Conservation (phyloP, 176 grass and related monocot species). For the Oryza coarctata region DNA sequence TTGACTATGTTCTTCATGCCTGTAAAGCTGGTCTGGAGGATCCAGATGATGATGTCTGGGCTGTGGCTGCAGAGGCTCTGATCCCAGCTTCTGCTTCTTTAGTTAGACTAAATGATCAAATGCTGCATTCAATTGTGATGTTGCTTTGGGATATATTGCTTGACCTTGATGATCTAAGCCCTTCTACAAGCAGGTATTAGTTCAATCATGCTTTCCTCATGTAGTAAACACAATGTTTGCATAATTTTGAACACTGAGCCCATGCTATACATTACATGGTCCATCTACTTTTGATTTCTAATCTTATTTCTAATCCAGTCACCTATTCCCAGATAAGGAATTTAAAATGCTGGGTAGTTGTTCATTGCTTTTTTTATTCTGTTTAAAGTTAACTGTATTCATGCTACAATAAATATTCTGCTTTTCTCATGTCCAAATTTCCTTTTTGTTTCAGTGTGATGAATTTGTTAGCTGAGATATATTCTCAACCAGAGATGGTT, state of each 20-base stretch:
- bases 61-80: slow-evolving; percentile 94
- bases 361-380: neutral
- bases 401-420: slow-evolving; percentile 18
- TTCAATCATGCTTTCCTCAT: slow-evolving; percentile 14
- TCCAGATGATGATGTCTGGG: slow-evolving; percentile 96
- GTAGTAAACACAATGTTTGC: neutral
- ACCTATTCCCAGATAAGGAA: neutral
- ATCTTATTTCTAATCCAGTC: neutral
- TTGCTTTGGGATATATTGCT: slow-evolving; percentile 99
- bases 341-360: neutral
- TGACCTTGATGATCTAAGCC: slow-evolving; percentile 96
- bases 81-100: slow-evolving; percentile 85
- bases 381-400: neutral
- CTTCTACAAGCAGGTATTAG: slow-evolving; percentile 94
- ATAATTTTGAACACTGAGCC: slow-evolving; percentile 19
- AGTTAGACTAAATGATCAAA: slow-evolving; percentile 81
- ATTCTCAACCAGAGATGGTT: slow-evolving; percentile 93
- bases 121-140: slow-evolving; percentile 86
- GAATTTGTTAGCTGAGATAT: slow-evolving; percentile 99
- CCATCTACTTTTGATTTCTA: neutral
- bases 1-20: slow-evolving; percentile 80
- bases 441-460: slow-evolving; percentile 79
- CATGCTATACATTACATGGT: neutral
- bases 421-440: slow-evolving; percentile 22
- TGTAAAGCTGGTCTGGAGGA: slow-evolving; percentile 97